phyloP scores from a whole-genome alignment of 768 basidiomycete species.

The Mycena vitilis region DNA sequence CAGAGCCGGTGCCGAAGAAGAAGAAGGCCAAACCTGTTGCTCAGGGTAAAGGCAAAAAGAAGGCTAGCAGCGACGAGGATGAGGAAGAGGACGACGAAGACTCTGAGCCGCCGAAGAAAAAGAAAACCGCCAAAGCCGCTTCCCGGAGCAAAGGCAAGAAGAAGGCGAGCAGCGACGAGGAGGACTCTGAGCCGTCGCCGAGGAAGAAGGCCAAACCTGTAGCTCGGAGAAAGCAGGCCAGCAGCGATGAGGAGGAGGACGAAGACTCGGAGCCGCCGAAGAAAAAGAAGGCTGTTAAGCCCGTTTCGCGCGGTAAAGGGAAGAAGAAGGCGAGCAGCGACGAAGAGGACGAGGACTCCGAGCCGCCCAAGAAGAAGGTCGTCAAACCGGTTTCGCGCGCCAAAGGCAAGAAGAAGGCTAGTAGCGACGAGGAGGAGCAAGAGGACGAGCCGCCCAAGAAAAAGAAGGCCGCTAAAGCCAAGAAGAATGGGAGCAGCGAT shows the following conservation, averaged over 20 bases:
- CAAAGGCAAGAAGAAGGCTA: constrained; percentile 1
- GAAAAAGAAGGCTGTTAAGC: constrained; percentile 23
- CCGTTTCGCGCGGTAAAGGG: not conserved
- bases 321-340: constrained; percentile 4
- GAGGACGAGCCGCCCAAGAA: not conserved
- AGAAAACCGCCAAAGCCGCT: not conserved
- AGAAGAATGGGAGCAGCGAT: constrained; percentile 10
- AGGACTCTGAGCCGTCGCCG: not conserved
- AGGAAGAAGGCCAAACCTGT: constrained; percentile 27
- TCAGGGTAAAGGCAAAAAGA: constrained; percentile 8
- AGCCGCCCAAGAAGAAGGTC: constrained; percentile 23
- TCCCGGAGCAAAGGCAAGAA: not conserved
- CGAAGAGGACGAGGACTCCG: not conserved
- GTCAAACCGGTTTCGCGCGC: constrained; percentile 6
- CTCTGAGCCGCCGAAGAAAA: constrained; percentile 1
- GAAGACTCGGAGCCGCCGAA: not conserved
- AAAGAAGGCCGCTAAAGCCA: constrained; percentile 22
- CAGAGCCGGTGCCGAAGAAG: not conserved
- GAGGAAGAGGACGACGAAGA: not conserved
- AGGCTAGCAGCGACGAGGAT: constrained; percentile 9
- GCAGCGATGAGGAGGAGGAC: constrained; percentile 3
- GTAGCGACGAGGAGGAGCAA: constrained; percentile 10
- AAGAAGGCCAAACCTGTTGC: constrained; percentile 23
- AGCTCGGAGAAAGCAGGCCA: constrained; percentile 15
- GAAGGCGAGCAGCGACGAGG: constrained; percentile 2